phyloP scores from a whole-genome alignment of 371 early-diverging fungal species.

The Syncephalastrum sp. region DNA sequence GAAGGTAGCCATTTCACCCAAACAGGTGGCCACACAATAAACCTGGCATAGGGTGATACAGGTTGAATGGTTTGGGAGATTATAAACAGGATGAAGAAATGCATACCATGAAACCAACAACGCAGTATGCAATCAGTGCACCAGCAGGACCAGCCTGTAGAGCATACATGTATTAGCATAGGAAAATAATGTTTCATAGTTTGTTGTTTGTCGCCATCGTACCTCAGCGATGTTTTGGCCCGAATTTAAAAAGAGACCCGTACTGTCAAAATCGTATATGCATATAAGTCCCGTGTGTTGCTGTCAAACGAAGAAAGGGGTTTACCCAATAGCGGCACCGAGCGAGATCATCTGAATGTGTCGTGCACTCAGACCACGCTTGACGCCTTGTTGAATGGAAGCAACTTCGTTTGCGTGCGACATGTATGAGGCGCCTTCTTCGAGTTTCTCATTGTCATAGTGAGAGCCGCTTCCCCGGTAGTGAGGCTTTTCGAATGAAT shows the following conservation, averaged over 20 bases:
- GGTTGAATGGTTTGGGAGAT: neutral
- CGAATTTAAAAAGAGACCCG: conserved; percentile 86
- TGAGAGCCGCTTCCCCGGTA: no score
- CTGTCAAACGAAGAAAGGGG: conserved; percentile 10
- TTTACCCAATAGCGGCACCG: conserved; percentile 60
- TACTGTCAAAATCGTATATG: conserved; percentile 42
- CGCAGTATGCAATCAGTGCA: conserved; percentile 39
- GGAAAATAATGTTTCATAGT: no score
- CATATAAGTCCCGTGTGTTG: neutral
- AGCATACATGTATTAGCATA: neutral
- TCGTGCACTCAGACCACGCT: conserved; percentile 67
- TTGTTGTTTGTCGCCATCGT: neutral
- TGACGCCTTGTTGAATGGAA: conserved; percentile 24
- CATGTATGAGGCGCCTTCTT: no score
- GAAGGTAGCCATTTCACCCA: conserved; percentile 84
- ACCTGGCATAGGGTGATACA: conserved; percentile 17
- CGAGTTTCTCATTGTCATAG: no score
- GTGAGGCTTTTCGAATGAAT: no score
- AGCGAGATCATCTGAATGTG: conserved; percentile 84
- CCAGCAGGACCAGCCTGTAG: conserved; percentile 50
- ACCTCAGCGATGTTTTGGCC: conserved; percentile 65
- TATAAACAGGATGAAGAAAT: neutral
- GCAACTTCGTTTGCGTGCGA: neutral
- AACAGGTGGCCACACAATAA: conserved; percentile 70
- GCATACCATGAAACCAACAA: conserved; percentile 66